Evolutionary conservation across 306 rosid species (phyloP).

Genomic region (Pterocarpus macrocarpus): DNA sequence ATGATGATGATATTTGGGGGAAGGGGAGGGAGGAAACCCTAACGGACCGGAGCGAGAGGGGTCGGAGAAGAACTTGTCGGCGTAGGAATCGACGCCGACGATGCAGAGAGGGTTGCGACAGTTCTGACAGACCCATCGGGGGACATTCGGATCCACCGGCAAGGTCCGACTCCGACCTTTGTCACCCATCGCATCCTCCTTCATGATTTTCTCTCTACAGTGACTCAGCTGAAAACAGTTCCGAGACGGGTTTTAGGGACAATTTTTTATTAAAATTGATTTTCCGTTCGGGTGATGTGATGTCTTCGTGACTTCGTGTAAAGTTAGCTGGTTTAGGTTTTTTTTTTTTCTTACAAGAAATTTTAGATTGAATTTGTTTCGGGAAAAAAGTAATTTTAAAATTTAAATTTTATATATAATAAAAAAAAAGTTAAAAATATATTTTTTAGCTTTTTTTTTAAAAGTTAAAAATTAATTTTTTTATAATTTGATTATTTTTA

Average conservation of each 20-base stretch:
- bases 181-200: constrained; percentile 45
- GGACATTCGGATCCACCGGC: constrained; percentile 81
- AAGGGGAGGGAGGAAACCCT: constrained; percentile 26
- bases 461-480: no score
- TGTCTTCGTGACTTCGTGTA: no score
- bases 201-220: neutral
- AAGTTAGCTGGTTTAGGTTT: no score
- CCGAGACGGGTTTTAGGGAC: neutral
- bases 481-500: no score
- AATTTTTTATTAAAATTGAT: no score
- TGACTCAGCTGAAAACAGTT: neutral
- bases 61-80: constrained; percentile 82
- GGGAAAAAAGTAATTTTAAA: no score
- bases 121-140: constrained; percentile 92
- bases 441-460: no score
- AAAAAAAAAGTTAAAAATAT: no score
- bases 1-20: neutral
- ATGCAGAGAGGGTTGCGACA: constrained; percentile 83
- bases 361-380: no score
- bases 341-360: no score
- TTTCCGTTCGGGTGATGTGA: no score
- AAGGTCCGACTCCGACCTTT: constrained; percentile 68
- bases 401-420: no score
- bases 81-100: constrained; percentile 89
- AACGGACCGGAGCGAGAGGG: constrained; percentile 83